Evolutionary conservation across 2,329 filamentous ascomycete genomes (phyloP), one percentile per base, ranked within the genome.

Genomic region (Gaeumannomyces sp.): DNA sequence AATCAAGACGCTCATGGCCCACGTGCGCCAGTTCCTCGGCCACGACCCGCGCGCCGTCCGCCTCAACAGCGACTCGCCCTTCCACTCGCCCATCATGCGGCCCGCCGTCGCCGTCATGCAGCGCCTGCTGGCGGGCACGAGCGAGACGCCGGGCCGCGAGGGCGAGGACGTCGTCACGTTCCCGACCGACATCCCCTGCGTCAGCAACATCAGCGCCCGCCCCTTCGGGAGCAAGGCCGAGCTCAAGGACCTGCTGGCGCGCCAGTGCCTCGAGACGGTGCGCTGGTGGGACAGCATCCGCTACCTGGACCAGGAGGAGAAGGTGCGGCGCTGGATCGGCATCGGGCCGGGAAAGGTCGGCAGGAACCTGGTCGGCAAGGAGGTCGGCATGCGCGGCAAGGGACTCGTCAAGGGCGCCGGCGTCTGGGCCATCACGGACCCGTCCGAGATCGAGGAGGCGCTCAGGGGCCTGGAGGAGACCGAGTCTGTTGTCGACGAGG

Each of bases 321-420:
- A 89, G 68, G 91, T 97, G 25, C 83, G 88, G 71, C 82, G 93
- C 65, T 97, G 94, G 90, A 85, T 98, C 62, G 94, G 94, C 59
- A 92, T 98, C 67, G 94, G 94, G 0, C 94, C 94, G 0, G 94
- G 94, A 6, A 96, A 96, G 75, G 94, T 98, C 2, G 94, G 94
- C 0, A 84, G 93, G 65, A 97, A 97, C 74, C 81, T 98, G 10
- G 93, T 98, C 1, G 93, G 93, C 16, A 97, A 97, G 77, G 94
- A 97, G 77, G 93, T 97, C 3, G 93, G 93, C 13, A 93, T 95
- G 86, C 85, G 87, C 62, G 87, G 87, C 28, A 86, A 89, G 71
- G 91, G 95, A 64, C 79, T 85, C 22, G 85, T 94, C 61, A 96
- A 94, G 74, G 93, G 93, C 1, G 93, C 93, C 61, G 94, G 94